Evolutionary conservation across 2,329 filamentous ascomycete genomes (phyloP).

Genomic region (Fusarium chaquense): DNA sequence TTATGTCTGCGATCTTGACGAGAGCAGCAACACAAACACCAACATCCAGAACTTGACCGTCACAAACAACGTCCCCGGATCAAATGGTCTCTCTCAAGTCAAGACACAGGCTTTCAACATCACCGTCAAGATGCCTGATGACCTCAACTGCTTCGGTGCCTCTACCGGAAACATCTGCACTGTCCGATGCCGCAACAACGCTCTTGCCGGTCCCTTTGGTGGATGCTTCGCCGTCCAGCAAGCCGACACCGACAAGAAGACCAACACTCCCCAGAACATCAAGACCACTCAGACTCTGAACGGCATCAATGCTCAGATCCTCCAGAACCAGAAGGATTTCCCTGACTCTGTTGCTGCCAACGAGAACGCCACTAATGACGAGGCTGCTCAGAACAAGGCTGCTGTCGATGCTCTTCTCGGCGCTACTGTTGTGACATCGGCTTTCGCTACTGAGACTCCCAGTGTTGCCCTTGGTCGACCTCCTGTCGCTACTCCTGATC

Average conservation of each 20-base stretch:
- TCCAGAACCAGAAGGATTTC: conserved; percentile 64
- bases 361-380: conserved; percentile 53
- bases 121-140: conserved; percentile 64
- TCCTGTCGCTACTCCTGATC: conserved; percentile 8
- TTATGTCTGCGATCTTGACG: conserved; percentile 66
- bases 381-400: conserved; percentile 49
- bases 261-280: conserved; percentile 61
- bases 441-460: conserved; percentile 53
- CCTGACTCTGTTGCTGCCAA: conserved; percentile 56
- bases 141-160: conserved; percentile 63
- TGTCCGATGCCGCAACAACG: conserved; percentile 69
- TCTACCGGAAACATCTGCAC: conserved; percentile 71
- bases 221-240: conserved; percentile 71
- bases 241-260: conserved; percentile 56
- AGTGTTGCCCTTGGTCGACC: conserved; percentile 39
- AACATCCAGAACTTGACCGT: conserved; percentile 58
- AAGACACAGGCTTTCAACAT: conserved; percentile 69
- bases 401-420: conserved; percentile 56
- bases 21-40: conserved; percentile 56
- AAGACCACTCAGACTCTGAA: conserved; percentile 60
- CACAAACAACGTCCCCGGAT: conserved; percentile 69
- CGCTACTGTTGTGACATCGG: conserved; percentile 46
- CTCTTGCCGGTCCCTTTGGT: conserved; percentile 67
- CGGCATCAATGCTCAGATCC: conserved; percentile 61
- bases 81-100: conserved; percentile 68